Evolutionary conservation across 352 stramenopile genomes (phyloP), one percentile per base, ranked within the genome.

Genomic region (Phytopythium mirpurense): DNA sequence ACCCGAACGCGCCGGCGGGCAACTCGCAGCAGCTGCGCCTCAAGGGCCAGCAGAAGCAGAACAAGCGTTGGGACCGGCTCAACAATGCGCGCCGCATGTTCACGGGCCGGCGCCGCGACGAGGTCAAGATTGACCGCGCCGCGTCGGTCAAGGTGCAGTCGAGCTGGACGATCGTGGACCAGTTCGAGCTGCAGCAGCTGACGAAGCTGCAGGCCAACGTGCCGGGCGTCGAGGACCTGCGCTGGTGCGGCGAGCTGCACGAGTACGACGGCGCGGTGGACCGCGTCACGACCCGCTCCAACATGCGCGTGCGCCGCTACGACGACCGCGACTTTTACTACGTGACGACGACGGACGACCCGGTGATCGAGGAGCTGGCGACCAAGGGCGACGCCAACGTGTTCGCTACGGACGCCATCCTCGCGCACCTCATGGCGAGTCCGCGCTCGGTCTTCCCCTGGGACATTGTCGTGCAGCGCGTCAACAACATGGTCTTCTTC

Each of bases 331-430:
- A 98, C 64, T 98, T 98, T 60, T 98, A 98, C 75, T 96, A 96
- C 54, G 93, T 98, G 32, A 98, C 94, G 16, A 98, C 95, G 19
- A 98, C 88, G 11, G 96, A 98, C 63, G 96, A 99, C 76, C 95
- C 95, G 12, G 83, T 98, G 14, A 96, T 98, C 56, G 94, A 98
- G 64, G 74, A 96, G 61, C 70, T 98, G 26, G 92, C 92, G 5
- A 93, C 96, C 52, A 77, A 96, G 56, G 87, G 79, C 49, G 74
- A 90, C 21, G 95, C 77, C 27, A 96, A 94, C 27, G 95, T 99
- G 49, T 99, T 98, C 70, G 93, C 94, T 23, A 99, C 97, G 1
- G 97, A 99, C 70, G 89, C 95, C 37, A 98, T 99, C 56, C 65
- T 99, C 50, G 70, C 95, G 47, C 96, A 99, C 70, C 82, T 99